These are phyloP conservation scores for Prunus kanzakura DNA, from an alignment of 306 rosid species.

Conservation along the genomic window DNA sequence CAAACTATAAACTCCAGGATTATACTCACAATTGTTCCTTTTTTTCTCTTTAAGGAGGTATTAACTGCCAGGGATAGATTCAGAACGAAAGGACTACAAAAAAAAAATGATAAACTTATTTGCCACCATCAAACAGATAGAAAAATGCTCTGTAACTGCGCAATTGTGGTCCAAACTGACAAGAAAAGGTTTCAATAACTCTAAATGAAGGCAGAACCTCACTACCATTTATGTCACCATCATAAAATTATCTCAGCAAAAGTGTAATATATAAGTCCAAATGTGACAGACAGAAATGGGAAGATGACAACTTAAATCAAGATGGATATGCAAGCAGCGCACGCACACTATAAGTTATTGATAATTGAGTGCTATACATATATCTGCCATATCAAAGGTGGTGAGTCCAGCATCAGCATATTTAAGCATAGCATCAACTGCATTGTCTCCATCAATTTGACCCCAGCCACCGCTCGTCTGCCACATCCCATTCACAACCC, in stretches of 20 bases:
- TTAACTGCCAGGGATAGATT: background rate
- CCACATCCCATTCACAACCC: conserved; percentile 91
- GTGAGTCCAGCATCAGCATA: conserved; percentile 70
- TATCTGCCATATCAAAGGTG: conserved; percentile 84
- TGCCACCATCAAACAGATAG: background rate
- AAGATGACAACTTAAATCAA: background rate
- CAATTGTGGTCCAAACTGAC: background rate
- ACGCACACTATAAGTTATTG: background rate
- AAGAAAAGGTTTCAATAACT: background rate
- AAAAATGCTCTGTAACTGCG: background rate
- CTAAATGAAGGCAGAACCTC: background rate
- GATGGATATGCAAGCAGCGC: background rate
- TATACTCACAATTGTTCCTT: background rate
- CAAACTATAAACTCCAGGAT: background rate
- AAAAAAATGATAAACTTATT: background rate
- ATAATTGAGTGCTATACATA: conserved; percentile 41
- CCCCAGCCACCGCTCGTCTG: conserved; percentile 90
- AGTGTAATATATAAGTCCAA: background rate
- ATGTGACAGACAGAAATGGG: background rate
- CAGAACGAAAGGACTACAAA: background rate
- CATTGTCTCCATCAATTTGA: conserved; percentile 57
- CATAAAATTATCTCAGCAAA: background rate
- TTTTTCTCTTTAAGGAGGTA: too few species aligned
- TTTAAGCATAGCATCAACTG: conserved; percentile 73
- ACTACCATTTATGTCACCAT: background rate